Conservation (phyloP, 2,329 filamentous ascomycete genomes). For the Alternaria incomplexa region DNA sequence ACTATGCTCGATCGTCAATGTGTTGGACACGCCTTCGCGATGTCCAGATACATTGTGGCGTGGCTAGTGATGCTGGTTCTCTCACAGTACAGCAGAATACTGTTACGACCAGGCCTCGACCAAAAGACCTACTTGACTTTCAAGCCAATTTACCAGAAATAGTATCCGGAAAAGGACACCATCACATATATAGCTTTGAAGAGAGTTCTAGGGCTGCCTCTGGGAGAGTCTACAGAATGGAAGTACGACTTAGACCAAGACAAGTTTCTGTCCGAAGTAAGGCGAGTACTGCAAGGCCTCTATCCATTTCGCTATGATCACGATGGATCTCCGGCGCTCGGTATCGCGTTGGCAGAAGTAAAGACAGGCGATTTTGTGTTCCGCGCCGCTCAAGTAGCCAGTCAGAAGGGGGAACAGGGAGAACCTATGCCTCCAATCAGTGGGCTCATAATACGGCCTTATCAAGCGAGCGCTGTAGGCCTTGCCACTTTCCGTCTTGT, state of each 20-base stretch:
- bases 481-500: not conserved
- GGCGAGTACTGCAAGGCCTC: not conserved
- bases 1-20: too few species aligned
- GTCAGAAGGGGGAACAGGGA: not conserved
- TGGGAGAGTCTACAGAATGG: too few species aligned
- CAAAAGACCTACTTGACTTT: too few species aligned
- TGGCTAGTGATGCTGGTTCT: too few species aligned
- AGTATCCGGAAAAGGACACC: too few species aligned
- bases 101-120: too few species aligned
- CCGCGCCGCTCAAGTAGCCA: not conserved
- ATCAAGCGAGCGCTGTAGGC: not conserved
- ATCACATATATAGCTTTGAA: not conserved
- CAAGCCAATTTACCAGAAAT: too few species aligned
- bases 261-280: not conserved
- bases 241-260: not conserved
- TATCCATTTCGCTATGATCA: not conserved
- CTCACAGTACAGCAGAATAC: too few species aligned
- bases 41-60: too few species aligned
- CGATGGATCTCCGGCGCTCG: not conserved
- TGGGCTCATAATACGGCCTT: not conserved
- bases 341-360: not conserved
- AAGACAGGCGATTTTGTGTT: not conserved
- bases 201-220: not conserved
- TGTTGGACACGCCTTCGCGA: too few species aligned
- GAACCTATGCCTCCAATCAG: not conserved